Base-by-base conservation (phyloP, 495 filamentous ascomycete species). In the Penicillium taxi region DNA sequence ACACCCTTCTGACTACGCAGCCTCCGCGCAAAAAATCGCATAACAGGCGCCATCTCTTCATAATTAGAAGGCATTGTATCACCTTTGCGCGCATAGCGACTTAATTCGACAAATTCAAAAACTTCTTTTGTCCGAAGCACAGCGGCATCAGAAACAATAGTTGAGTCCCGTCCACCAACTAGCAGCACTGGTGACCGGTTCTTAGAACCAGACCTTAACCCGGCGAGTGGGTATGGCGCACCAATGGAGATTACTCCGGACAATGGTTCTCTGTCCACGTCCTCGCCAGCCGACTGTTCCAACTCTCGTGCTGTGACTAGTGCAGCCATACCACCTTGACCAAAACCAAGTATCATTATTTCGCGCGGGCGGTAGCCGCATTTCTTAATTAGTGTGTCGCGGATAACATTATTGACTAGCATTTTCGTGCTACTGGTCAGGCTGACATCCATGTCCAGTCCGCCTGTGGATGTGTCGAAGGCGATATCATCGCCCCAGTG, bases 401-500 rank as follows among this genome's bases (percentile, higher is more conserved):
- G 63, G 0, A 94, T 58, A 0, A 93, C 42, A n/a, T 67, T 64
- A 0, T 71, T 56, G 16, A 73, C 37, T 3, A 90, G 45, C 3
- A 80, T 28, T 5, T 45, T 35, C 16, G 61, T 63, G 0, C 78
- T 63, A 9, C 66, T 70, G 13, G 61, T 55, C 46, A 94, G 90
- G 0, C 89, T 87, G 1, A 84, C 76, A 49, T 95, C 90, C 16
- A 79, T 65, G 29, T 95, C 86, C 21, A 95, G 62, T 0, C 69
- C 73, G 1, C 81, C 84, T 2, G 68, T 73, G 2, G 61, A 46
- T 29, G 56, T 48, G 34, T 83, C 76, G 32, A 95, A 76, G 2
- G 70, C 51, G 21, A 98, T 59, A 52, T 98, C 90, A 56, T 96
- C 85, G 33, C 88, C 88, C 90, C 89, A 96, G 61, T 96, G 87